Percentiles rank a stretch among this genome's conserved stretches.
phyloP scores from a whole-genome alignment of 768 basidiomycete genomes.

The Termitomyces titanicus region DNA sequence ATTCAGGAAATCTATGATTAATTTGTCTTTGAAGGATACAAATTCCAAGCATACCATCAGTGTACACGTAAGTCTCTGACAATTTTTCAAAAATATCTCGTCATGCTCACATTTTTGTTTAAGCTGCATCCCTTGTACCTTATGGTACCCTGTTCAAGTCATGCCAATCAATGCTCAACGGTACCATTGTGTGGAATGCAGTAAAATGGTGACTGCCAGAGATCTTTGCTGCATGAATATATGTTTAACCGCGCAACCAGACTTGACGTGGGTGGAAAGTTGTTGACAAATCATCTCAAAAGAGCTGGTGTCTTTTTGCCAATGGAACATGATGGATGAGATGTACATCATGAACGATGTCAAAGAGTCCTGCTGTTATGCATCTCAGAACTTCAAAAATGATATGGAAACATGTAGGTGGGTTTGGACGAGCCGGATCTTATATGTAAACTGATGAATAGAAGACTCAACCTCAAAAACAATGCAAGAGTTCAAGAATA shows the following conservation, averaged over 20 bases:
- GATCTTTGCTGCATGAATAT: constrained; percentile 7
- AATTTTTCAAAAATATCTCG: constrained; percentile 1
- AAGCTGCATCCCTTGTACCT: constrained; percentile 80
- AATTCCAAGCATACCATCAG: constrained; percentile 79
- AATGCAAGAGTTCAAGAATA: constrained; percentile 85
- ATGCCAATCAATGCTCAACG: constrained; percentile 79
- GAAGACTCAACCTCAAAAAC: constrained; percentile 48
- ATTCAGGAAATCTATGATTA: constrained; percentile 93
- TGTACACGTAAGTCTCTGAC: constrained; percentile 63
- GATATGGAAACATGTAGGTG: constrained; percentile 83
- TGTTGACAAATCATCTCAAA: constrained; percentile 95
- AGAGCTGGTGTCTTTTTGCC: constrained; percentile 88
- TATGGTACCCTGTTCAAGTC: constrained; percentile 73
- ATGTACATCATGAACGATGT: constrained; percentile 91
- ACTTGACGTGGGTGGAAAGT: constrained; percentile 93
- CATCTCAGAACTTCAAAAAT: constrained; percentile 63
- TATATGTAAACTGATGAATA: constrained; percentile 14
- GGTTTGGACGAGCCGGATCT: constrained; percentile 22
- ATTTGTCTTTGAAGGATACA: constrained; percentile 95
- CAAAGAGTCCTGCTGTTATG: constrained; percentile 89
- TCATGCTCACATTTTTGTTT: constrained; percentile 13
- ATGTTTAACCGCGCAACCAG: constrained; percentile 36
- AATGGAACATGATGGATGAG: constrained; percentile 99
- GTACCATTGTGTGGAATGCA: constrained; percentile 72
- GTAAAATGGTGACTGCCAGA: constrained; percentile 63